Conservation (phyloP, 208 protist species). For the Leishmania aethiopica region DNA sequence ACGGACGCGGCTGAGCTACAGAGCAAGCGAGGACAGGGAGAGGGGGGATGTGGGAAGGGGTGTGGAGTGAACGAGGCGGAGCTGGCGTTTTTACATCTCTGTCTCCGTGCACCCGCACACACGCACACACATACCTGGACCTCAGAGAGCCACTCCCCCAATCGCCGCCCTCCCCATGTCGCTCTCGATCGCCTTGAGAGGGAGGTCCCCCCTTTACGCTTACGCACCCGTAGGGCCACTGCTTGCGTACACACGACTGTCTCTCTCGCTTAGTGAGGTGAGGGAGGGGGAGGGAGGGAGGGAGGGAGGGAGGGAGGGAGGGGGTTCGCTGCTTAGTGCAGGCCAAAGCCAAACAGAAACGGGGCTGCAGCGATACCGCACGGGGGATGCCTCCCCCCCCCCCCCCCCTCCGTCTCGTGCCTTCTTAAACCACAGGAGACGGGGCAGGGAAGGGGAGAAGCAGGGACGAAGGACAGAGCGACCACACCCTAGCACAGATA, state of each 20-base stretch:
- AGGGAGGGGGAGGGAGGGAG: too few species aligned
- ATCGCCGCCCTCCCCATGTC: background rate
- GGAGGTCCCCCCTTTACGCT: background rate
- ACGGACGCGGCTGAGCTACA: background rate
- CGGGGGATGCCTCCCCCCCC: background rate
- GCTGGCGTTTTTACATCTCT: background rate
- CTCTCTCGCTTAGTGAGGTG: too few species aligned
- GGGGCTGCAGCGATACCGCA: background rate
- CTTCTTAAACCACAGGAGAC: background rate
- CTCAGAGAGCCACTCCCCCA: background rate
- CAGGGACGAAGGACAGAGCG: background rate
- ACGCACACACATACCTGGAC: background rate
- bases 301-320: too few species aligned
- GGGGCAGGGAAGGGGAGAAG: background rate
- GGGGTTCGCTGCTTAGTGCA: background rate
- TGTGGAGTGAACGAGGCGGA: background rate
- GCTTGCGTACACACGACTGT: too few species aligned
- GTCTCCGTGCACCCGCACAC: background rate
- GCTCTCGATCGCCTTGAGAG: background rate
- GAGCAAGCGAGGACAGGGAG: background rate
- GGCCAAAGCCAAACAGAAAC: background rate
- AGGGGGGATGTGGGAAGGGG: background rate
- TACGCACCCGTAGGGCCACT: background rate
- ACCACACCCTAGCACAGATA: background rate
- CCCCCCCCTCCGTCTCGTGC: background rate